A percentile compares a stretch with the other conserved stretches of the same genome.
Conservation (phyloP, 148 eudicot species). For the Camellia granthamiana region DNA sequence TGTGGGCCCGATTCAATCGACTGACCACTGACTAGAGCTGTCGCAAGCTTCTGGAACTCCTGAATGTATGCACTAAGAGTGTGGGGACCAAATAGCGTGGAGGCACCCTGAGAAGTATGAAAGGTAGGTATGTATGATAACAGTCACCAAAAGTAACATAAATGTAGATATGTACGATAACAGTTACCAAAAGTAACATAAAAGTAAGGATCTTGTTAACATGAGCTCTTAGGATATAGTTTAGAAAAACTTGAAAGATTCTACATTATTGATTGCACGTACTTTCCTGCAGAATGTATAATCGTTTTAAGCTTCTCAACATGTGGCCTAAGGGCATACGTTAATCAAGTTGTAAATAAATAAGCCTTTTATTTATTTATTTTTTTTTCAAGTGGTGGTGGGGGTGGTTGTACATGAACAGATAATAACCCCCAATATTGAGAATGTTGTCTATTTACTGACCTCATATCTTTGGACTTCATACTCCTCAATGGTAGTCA, state of each 20-base stretch:
- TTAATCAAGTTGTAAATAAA: not conserved
- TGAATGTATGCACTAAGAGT: constrained; percentile 88
- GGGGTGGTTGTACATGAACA: not conserved
- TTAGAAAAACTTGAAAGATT: too few species aligned
- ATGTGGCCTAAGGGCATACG: too few species aligned
- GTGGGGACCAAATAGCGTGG: constrained; percentile 89
- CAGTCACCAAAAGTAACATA: not conserved
- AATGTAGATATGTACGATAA: not conserved
- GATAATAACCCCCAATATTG: not conserved
- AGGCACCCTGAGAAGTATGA: constrained; percentile 67
- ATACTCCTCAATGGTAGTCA: constrained; percentile 90
- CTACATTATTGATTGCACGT: too few species aligned
- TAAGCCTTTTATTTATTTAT: not conserved
- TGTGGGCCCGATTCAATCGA: constrained; percentile 64
- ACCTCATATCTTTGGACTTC: constrained; percentile 97
- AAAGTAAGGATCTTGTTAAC: not conserved
- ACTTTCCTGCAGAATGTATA: too few species aligned
- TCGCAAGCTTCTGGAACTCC: constrained; percentile 77
- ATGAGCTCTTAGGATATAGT: too few species aligned
- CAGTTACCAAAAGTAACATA: not conserved
- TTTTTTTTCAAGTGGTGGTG: not conserved
- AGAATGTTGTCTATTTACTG: constrained; percentile 21
- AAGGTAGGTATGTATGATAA: not conserved
- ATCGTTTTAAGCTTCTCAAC: too few species aligned
- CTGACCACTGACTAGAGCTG: constrained; percentile 50